Evolutionary conservation across 495 filamentous ascomycete genomes (phyloP).

Genomic region (Parathielavia hyrcaniae): DNA sequence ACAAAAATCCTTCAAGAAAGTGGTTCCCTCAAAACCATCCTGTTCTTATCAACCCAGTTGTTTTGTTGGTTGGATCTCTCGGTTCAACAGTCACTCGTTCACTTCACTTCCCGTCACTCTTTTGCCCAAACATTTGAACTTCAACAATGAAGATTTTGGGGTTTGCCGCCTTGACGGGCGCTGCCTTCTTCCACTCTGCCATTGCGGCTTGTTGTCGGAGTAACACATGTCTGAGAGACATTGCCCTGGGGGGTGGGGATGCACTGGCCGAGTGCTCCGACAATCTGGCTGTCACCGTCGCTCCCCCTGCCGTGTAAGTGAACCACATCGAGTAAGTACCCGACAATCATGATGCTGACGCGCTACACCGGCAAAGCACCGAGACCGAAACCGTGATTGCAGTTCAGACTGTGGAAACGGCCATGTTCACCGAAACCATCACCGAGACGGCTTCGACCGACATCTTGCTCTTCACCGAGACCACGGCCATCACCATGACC

Average conservation of each 20-base stretch:
- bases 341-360: neutral
- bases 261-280: constrained; percentile 4
- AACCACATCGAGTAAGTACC: neutral
- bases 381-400: constrained; percentile 6
- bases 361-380: neutral
- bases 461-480: constrained; percentile 8
- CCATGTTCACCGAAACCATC: constrained; percentile 9
- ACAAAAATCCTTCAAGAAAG: no score
- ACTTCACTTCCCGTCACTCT: constrained; percentile 1
- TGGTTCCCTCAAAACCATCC: no score
- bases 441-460: constrained; percentile 12
- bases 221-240: constrained; percentile 12
- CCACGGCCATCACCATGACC: neutral
- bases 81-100: constrained; percentile 9
- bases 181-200: constrained; percentile 4
- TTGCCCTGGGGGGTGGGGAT: neutral
- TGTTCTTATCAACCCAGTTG: no score
- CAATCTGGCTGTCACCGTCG: constrained; percentile 11
- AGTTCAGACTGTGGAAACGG: constrained; percentile 8
- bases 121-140: neutral
- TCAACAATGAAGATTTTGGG: constrained; percentile 13
- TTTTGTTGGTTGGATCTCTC: neutral
- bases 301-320: neutral
- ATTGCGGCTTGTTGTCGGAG: constrained; percentile 8
- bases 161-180: constrained; percentile 7